Conservation (phyloP, 2,329 filamentous ascomycete genomes). For the Fusarium tjaetaba region DNA sequence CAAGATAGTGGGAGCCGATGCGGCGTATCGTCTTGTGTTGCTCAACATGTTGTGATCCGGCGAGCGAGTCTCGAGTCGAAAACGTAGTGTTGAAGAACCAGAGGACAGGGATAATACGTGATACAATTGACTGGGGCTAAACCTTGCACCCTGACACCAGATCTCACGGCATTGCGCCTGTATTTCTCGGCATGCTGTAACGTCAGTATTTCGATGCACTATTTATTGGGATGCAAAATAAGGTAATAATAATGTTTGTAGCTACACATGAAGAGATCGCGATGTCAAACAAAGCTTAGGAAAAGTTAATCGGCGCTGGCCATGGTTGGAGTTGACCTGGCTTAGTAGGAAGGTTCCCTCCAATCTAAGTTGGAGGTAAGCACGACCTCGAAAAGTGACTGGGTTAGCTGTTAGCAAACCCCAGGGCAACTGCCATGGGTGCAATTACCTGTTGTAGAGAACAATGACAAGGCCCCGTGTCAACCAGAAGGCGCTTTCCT, state of each 20-base stretch:
- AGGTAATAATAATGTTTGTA: neutral
- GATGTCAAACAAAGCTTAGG: neutral
- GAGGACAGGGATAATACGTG: constrained; percentile 23
- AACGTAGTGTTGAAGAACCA: constrained; percentile 12
- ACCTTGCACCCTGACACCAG: constrained; percentile 41
- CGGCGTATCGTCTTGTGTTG: constrained; percentile 39
- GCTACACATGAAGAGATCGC: neutral
- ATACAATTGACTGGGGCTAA: constrained; percentile 33
- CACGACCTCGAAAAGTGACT: neutral
- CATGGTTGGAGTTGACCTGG: neutral
- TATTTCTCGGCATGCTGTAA: constrained; percentile 31
- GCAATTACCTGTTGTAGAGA: neutral
- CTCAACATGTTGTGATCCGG: constrained; percentile 24
- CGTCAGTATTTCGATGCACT: constrained; percentile 12
- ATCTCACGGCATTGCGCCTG: constrained; percentile 44
- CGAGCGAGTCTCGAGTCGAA: constrained; percentile 24
- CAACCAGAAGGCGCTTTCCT: neutral
- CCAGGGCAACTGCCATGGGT: neutral
- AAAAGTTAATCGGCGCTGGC: neutral
- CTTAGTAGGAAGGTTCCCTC: neutral
- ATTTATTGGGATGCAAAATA: neutral
- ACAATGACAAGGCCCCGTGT: neutral
- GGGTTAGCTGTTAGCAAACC: neutral
- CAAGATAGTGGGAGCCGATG: constrained; percentile 39
- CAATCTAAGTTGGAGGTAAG: neutral